Evolutionary conservation across 2,329 filamentous ascomycete genomes (phyloP).

Genomic region (Neonectria ditissima): DNA sequence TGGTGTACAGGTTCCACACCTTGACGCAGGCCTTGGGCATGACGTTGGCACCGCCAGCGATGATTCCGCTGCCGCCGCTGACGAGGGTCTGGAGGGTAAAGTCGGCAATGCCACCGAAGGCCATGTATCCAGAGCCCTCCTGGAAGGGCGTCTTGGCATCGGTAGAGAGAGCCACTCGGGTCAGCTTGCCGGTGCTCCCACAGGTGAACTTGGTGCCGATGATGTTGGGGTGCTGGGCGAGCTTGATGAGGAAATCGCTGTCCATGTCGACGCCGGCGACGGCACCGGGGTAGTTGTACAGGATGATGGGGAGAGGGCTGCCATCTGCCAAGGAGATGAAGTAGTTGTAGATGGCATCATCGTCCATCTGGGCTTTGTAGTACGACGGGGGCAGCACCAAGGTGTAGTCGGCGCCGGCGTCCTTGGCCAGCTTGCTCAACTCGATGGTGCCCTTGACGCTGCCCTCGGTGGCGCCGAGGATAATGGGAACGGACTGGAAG

Average conservation of each 20-base stretch:
- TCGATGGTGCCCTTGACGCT: conserved; percentile 85
- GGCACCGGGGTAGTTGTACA: conserved; percentile 93
- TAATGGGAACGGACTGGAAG: conserved; percentile 80
- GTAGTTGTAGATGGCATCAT: conserved; percentile 78
- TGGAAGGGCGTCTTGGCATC: conserved; percentile 74
- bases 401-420: conserved; percentile 82
- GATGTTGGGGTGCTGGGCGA: conserved; percentile 85
- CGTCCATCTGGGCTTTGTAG: conserved; percentile 82
- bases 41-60: conserved; percentile 87
- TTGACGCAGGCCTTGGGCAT: conserved; percentile 84
- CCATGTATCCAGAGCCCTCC: conserved; percentile 78
- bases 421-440: conserved; percentile 73
- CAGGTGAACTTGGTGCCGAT: conserved; percentile 93
- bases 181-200: conserved; percentile 90
- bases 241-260: conserved; percentile 84
- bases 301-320: conserved; percentile 80
- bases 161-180: conserved; percentile 79
- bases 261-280: conserved; percentile 91
- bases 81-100: conserved; percentile 86
- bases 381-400: conserved; percentile 86
- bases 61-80: conserved; percentile 84
- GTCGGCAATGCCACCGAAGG: conserved; percentile 88
- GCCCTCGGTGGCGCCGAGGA: conserved; percentile 84
- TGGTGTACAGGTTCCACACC: conserved; percentile 80
- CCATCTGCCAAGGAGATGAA: conserved; percentile 80